Percentiles rank a stretch among this genome's conserved stretches.
phyloP scores from a whole-genome alignment of 257 asterid genomes.

The Apocynum venetum region DNA sequence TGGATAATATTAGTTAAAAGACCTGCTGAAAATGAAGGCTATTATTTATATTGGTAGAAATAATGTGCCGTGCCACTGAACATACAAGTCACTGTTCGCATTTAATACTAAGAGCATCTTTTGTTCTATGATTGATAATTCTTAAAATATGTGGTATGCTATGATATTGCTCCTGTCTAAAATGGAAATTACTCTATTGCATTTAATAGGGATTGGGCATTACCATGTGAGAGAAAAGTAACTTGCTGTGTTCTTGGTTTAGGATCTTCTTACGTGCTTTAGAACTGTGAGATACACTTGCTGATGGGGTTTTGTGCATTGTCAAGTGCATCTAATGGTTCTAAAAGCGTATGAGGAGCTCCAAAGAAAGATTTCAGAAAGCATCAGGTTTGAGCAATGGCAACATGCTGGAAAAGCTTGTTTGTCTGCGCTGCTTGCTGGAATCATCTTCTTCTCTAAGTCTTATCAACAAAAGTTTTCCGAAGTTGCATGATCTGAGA shows the following conservation, averaged over 20 bases:
- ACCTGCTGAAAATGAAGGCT: not conserved
- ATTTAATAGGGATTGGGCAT: not conserved
- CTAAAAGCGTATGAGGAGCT: not conserved
- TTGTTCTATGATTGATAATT: not conserved
- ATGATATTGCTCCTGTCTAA: not conserved
- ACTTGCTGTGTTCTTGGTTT: not conserved
- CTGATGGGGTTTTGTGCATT: too few relatives aligned
- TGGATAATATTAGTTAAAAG: not conserved
- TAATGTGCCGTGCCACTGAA: too few relatives aligned
- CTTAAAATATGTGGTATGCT: not conserved
- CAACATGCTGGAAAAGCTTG: not conserved
- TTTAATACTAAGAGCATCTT: not conserved
- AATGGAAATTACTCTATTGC: not conserved
- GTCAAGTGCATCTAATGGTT: not conserved
- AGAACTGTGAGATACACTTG: not conserved
- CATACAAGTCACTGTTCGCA: too few relatives aligned
- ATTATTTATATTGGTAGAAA: not conserved
- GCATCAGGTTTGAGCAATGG: constrained; percentile 13
- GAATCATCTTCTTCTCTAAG: constrained; percentile 7
- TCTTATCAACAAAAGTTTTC: not conserved
- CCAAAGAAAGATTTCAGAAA: not conserved
- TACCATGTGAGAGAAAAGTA: not conserved
- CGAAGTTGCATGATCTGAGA: not conserved
- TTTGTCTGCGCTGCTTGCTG: constrained; percentile 2
- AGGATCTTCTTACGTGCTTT: not conserved